Conservation (phyloP, 768 basidiomycete species). For the Trichaptum fuscoviolaceum region DNA sequence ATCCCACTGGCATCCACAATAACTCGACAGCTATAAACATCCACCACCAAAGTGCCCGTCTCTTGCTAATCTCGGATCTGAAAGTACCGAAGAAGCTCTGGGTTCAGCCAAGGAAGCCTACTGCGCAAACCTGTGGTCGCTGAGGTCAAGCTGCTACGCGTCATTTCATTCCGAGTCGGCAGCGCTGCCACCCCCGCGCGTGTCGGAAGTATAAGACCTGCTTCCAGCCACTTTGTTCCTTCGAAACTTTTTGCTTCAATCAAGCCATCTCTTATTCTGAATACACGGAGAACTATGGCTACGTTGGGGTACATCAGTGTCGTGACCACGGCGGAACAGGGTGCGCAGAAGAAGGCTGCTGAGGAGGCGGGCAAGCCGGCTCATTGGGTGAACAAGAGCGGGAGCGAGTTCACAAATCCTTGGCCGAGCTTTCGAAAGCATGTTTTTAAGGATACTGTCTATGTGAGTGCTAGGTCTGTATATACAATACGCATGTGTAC, state of each 20-base stretch:
- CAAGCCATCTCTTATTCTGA: neutral
- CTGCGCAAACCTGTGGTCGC: no score
- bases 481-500: neutral
- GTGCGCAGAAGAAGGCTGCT: slow-evolving; percentile 2
- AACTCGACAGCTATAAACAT: neutral
- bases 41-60: no score
- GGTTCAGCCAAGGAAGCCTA: no score
- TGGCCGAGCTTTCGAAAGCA: slow-evolving; percentile 5
- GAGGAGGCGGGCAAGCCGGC: neutral
- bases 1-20: neutral
- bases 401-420: neutral
- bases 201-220: neutral
- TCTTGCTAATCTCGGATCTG: neutral
- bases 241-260: neutral
- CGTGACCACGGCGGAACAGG: neutral
- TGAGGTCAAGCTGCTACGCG: neutral
- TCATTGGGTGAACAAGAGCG: neutral
- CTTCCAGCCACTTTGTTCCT: neutral
- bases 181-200: neutral
- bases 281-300: neutral
- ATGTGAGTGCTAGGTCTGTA: neutral
- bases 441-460: neutral
- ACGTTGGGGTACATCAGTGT: neutral
- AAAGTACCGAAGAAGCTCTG: neutral
- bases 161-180: neutral